A percentile compares a stretch with the other conserved stretches of the same genome.
Evolutionary conservation across 257 asterid genomes (phyloP).

Genomic region (Fraxinus cuspidata): DNA sequence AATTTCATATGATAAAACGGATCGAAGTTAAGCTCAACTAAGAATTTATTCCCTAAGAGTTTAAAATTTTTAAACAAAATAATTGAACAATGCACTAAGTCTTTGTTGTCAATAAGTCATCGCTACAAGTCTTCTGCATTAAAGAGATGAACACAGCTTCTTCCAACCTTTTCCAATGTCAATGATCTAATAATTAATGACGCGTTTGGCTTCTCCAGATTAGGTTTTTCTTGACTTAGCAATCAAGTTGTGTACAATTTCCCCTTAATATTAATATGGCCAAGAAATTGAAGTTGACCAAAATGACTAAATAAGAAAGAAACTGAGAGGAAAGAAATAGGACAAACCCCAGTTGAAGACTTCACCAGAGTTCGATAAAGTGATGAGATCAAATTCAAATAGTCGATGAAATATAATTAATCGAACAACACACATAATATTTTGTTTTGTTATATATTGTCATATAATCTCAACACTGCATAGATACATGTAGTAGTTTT

Average conservation of each 20-base stretch:
- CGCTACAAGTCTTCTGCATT: not conserved
- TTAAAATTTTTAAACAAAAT: too few relatives aligned
- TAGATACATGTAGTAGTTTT: too few relatives aligned
- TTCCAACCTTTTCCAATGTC: slow-evolving; percentile 11
- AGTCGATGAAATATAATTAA: too few relatives aligned
- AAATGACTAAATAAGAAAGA: not conserved
- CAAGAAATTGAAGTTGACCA: slow-evolving; percentile 17
- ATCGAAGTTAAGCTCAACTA: too few relatives aligned
- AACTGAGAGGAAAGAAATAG: slow-evolving; percentile 15
- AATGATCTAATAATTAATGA: slow-evolving; percentile 15
- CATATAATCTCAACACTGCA: too few relatives aligned
- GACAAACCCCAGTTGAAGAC: not conserved
- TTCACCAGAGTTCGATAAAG: not conserved
- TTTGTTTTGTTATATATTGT: too few relatives aligned
- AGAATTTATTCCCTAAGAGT: too few relatives aligned
- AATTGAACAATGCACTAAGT: not conserved
- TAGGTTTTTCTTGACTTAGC: slow-evolving; percentile 25
- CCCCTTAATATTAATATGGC: slow-evolving; percentile 2
- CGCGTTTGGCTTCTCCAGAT: slow-evolving; percentile 23
- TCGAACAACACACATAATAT: too few relatives aligned
- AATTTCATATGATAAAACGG: too few relatives aligned
- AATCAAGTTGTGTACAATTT: slow-evolving; percentile 19
- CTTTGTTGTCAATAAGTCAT: not conserved
- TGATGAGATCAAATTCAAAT: too few relatives aligned
- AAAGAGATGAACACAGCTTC: too few relatives aligned